Conservation (phyloP, 2,329 filamentous ascomycete genomes). For the Lasiodiplodia sp. region DNA sequence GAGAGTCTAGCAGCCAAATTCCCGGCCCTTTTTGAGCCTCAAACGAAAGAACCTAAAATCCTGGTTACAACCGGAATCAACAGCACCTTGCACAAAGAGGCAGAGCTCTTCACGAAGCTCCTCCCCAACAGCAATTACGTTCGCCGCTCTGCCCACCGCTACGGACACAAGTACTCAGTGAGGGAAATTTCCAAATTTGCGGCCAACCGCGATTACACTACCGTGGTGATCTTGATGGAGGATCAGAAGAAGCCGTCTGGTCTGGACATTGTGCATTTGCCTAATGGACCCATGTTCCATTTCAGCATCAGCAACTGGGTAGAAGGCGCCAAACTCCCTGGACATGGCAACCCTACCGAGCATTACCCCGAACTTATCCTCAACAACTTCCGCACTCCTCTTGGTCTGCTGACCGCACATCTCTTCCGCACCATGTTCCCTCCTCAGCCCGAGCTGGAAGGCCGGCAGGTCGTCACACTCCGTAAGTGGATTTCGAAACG, state of each 20-base stretch:
- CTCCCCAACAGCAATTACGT: slow-evolving; percentile 87
- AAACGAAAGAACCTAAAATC: slow-evolving; percentile 73
- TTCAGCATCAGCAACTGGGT: slow-evolving; percentile 92
- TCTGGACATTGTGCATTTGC: slow-evolving; percentile 83
- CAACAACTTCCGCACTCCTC: slow-evolving; percentile 93
- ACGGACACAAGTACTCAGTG: slow-evolving; percentile 89
- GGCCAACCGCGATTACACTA: slow-evolving; percentile 79
- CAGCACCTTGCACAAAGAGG: slow-evolving; percentile 85
- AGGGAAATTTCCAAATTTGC: slow-evolving; percentile 90
- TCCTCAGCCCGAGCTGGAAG: slow-evolving; percentile 79
- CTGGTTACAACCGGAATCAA: slow-evolving; percentile 92
- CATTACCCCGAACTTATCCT: slow-evolving; percentile 90
- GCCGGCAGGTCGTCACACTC: slow-evolving; percentile 87
- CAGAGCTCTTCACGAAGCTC: slow-evolving; percentile 76
- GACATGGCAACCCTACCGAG: slow-evolving; percentile 87
- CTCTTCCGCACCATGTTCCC: slow-evolving; percentile 85
- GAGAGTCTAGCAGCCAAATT: slow-evolving; percentile 68
- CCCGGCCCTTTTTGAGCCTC: slow-evolving; percentile 64
- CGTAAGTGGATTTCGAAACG: slow-evolving; percentile 42
- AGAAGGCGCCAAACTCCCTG: slow-evolving; percentile 84
- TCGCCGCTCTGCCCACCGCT: slow-evolving; percentile 81
- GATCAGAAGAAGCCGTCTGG: slow-evolving; percentile 86
- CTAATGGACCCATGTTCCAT: slow-evolving; percentile 87
- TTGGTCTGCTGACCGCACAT: slow-evolving; percentile 84
- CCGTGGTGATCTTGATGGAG: slow-evolving; percentile 85